Evolutionary conservation across 352 stramenopile species (phyloP).

Genomic region (Peronospora destructor): DNA sequence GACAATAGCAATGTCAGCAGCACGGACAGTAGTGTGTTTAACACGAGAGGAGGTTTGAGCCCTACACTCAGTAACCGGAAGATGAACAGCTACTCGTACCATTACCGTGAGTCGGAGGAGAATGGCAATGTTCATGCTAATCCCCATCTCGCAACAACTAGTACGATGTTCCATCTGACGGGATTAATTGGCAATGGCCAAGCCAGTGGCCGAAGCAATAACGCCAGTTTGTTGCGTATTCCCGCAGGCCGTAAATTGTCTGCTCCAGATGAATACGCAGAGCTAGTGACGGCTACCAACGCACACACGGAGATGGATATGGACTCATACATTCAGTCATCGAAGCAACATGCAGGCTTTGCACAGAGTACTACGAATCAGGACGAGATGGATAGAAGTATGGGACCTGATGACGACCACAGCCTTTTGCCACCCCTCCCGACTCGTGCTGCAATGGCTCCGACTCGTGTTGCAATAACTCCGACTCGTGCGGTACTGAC

Average conservation of each 20-base stretch:
- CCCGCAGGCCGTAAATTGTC: constrained; percentile 26
- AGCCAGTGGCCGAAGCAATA: constrained; percentile 9
- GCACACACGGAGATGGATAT: constrained; percentile 20
- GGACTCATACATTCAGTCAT: constrained; percentile 2
- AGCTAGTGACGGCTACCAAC: constrained; percentile 29
- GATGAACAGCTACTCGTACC: constrained; percentile 29
- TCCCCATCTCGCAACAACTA: constrained; percentile 6
- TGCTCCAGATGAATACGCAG: constrained; percentile 30
- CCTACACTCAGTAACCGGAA: constrained; percentile 29
- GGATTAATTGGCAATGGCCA: constrained; percentile 22
- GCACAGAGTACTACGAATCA: constrained; percentile 16
- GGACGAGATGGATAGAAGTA: constrained; percentile 21
- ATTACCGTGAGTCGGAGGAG: constrained; percentile 30
- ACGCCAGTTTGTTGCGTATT: constrained; percentile 4
- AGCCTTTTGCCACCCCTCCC: constrained; percentile 20
- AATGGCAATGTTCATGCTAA: constrained; percentile 2
- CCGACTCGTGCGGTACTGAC: background rate
- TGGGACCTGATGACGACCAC: constrained; percentile 25
- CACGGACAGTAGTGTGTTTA: constrained; percentile 32
- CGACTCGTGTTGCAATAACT: background rate
- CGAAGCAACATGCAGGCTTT: constrained; percentile 13
- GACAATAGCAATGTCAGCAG: constrained; percentile 21
- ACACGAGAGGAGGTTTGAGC: constrained; percentile 35
- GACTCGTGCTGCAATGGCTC: background rate
- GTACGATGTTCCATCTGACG: constrained; percentile 26